Evolutionary conservation across 345 rosid genomes (phyloP), one percentile per base, ranked within the genome.

Genomic region (Clausena lansium): DNA sequence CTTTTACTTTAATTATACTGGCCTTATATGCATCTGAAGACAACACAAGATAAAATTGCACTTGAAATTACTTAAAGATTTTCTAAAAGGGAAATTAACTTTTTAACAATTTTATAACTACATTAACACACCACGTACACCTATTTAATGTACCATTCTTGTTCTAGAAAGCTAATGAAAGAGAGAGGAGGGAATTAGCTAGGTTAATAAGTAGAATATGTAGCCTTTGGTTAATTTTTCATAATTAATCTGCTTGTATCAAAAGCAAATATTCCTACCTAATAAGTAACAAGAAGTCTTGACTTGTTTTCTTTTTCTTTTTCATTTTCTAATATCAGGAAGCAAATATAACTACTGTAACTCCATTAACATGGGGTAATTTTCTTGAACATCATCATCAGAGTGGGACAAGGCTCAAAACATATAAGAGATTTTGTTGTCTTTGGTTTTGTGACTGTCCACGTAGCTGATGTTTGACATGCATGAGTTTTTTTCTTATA

Each of bases 241-340:
- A 17, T 52, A 58, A 71, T 54, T 76, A 59, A 78, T 80, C 13
- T 70, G 80, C 79, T 82, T 78, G 71, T 57, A 57, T 63, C 6
- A 24, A 77, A 41, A 69, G 78, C 33, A 70, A 78, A 41, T 50
- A 28, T 45, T 65, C 83, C 66, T 58, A 84, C 86, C 87, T 84
- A 87, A 83, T 77, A n/a, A 62, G 77, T 81, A 86, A 84, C 87
- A 82, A 82, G 80, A 78, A 80, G 67, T 67, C 77, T 86, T 83
- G 89, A 84, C 86, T 79, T n/a, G n/a, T n/a, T 81, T 70, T 72
- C 7, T 9, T 4, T 4, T 4, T 4, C 4, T 39, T 39, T 39
- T 8, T 7, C 0, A 0, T 38, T 9, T 39, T 28, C n/a, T n/a
- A n/a, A n/a, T n/a, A 35, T 22, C 68, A 60, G 35, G 22, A 22